phyloP scores from a whole-genome alignment of 1,139 yeast species.

The Suhomyces anneliseae region DNA sequence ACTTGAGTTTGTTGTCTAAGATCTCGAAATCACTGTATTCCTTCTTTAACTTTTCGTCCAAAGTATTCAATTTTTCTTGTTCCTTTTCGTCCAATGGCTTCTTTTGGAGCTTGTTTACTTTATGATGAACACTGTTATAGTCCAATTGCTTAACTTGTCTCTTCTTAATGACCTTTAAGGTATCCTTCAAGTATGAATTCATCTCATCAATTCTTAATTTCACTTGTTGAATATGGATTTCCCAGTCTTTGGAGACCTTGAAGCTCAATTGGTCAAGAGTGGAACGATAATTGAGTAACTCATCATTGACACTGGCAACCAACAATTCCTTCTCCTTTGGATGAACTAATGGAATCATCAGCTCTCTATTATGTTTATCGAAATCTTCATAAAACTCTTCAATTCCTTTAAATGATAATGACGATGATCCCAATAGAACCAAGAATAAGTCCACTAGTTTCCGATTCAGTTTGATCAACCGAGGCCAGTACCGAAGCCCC shows the following conservation, averaged over 20 bases:
- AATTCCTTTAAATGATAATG: conserved; percentile 46
- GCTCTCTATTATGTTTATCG: conserved; percentile 32
- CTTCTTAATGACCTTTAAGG: conserved; percentile 43
- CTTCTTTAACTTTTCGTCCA: conserved; percentile 32
- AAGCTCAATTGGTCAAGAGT: conserved; percentile 32
- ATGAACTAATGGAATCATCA: conserved; percentile 37
- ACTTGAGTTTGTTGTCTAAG: conserved; percentile 40
- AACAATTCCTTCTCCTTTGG: conserved; percentile 38
- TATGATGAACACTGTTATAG: conserved; percentile 37
- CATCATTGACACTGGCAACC: conserved; percentile 31
- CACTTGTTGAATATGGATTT: conserved; percentile 30
- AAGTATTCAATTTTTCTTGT: conserved; percentile 28
- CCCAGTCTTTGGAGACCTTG: conserved; percentile 34
- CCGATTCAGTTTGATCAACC: conserved; percentile 34
- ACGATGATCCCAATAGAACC: conserved; percentile 36
- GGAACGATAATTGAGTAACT: conserved; percentile 30
- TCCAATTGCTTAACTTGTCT: conserved; percentile 41
- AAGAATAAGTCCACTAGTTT: conserved; percentile 33
- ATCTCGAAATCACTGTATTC: conserved; percentile 32
- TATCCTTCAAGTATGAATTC: conserved; percentile 36
- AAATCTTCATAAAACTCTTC: conserved; percentile 41
- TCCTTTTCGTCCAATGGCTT: conserved; percentile 46
- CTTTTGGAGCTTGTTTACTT: conserved; percentile 43
- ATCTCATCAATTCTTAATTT: conserved; percentile 38
- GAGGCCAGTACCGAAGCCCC: conserved; percentile 35